Percentiles rank a stretch among this genome's conserved stretches.
phyloP scores from a whole-genome alignment of 768 basidiomycete genomes.

The Lentinula aciculospora region DNA sequence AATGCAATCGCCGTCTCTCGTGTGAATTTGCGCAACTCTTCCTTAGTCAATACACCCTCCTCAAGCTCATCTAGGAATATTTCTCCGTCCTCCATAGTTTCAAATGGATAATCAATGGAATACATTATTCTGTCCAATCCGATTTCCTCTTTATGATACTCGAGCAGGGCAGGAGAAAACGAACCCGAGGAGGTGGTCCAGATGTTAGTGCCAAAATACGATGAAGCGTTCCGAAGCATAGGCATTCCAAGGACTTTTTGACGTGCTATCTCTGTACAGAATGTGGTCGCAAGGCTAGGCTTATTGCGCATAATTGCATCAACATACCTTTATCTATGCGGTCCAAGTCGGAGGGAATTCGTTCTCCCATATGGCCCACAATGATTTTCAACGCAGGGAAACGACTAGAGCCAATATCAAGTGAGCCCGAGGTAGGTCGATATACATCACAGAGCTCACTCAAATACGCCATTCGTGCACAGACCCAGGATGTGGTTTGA shows the following conservation, averaged over 20 bases:
- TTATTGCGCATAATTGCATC: background rate
- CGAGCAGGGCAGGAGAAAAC: conserved; percentile 30
- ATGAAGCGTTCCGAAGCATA: conserved; percentile 31
- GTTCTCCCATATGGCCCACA: conserved; percentile 40
- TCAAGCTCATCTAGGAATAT: conserved; percentile 7
- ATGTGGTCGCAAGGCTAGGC: background rate
- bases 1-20: conserved; percentile 1
- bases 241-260: conserved; percentile 16
- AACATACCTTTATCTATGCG: conserved; percentile 33
- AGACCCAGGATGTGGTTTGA: conserved; percentile 34
- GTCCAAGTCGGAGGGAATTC: conserved; percentile 34
- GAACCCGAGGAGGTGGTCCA: conserved; percentile 36
- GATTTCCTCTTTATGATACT: conserved; percentile 35
- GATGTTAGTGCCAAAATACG: conserved; percentile 33
- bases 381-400: conserved; percentile 35
- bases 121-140: conserved; percentile 35
- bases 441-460: conserved; percentile 6
- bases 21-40: conserved; percentile 1
- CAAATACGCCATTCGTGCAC: conserved; percentile 32
- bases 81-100: conserved; percentile 6
- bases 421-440: background rate
- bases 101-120: conserved; percentile 33
- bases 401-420: conserved; percentile 21
- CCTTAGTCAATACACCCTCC: background rate
- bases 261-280: background rate